Base-by-base conservation (phyloP, 495 filamentous ascomycete genomes). In the Aspergillus ellipticus region DNA sequence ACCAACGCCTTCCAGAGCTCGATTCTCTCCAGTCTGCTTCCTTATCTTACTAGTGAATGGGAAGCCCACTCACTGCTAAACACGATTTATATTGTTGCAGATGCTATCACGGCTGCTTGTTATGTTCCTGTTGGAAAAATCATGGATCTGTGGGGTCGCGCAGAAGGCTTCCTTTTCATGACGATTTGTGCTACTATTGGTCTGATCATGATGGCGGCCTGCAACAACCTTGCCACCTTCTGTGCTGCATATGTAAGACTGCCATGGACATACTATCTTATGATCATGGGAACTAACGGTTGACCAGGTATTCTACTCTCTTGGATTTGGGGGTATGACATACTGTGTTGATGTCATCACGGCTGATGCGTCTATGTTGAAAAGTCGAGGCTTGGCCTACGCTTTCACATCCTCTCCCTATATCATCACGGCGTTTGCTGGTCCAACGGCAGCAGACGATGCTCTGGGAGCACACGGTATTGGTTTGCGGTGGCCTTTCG, bases 41-140 rank as follows among this genome's bases (percentile, higher is more conserved):
- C 64, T 8, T 74, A 71, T 54, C 57, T 71, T 22, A 63, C 71
- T 16, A 68, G 66, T 55, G 63, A 56, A 1, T 75, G 65, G 35
- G 55, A 61, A 13, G 31, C 61, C 6, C 72, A 75, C 24, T 72
- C 70, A 2, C 66, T 75, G 1, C 61, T 66, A 6, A 66, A 57
- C 28, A 57, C 65, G 4, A 67, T 70, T 13, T 55, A 60, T 7
- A 60, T 72, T 47, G 58, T 75, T 29, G 60, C 60, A n/a, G 58
- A 60, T 57, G 55, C 85, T 47, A 80, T 86, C 50, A 80, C 78
- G 24, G 86, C 85, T 53, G 72, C 86, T 17, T 67, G 75, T 41
- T 85, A 82, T 53, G 70, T 88, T 26, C 77, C 85, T 0, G 66
- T 86, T 15, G 85, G 84, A 42, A 87, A 88, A 66, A 69, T 88